Percentiles rank a stretch among this genome's conserved stretches.
phyloP scores from a whole-genome alignment of 805 yeast genomes.

The Priceomyces melissophilus region DNA sequence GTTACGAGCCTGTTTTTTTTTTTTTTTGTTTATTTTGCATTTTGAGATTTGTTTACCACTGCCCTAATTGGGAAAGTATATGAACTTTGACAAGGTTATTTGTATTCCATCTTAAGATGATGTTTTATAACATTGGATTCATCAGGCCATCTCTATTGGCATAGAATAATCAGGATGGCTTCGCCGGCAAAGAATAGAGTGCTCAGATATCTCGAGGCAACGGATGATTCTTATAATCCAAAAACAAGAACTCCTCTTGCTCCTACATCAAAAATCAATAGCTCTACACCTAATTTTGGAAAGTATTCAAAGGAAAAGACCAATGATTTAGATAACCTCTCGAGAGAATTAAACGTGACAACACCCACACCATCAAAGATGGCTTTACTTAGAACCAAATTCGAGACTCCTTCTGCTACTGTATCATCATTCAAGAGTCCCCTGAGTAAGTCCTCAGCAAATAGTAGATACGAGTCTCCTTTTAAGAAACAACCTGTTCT shows the following conservation, averaged over 20 bases:
- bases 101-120: too few species aligned
- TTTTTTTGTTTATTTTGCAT: constrained; percentile 3
- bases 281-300: constrained; percentile 8
- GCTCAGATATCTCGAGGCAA: constrained; percentile 31
- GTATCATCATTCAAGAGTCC: constrained; percentile 40
- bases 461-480: constrained; percentile 17
- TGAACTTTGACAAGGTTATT: neutral
- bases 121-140: too few species aligned
- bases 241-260: constrained; percentile 28
- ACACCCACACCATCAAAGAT: constrained; percentile 24
- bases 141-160: too few species aligned
- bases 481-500: constrained; percentile 7
- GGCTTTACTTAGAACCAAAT: constrained; percentile 27
- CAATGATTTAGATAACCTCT: constrained; percentile 37
- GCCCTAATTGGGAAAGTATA: constrained; percentile 4
- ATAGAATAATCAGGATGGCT: constrained; percentile 10
- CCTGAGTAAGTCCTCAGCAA: constrained; percentile 17
- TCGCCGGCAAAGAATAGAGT: constrained; percentile 23
- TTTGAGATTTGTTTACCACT: constrained; percentile 2
- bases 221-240: constrained; percentile 19
- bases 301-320: constrained; percentile 6
- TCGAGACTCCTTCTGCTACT: constrained; percentile 41
- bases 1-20: neutral
- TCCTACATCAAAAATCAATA: constrained; percentile 26
- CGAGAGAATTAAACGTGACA: constrained; percentile 32